These are phyloP conservation scores for Endogone sp. DNA, from an alignment of 192 early-diverging fungal genomes.

Conservation along the genomic window DNA sequence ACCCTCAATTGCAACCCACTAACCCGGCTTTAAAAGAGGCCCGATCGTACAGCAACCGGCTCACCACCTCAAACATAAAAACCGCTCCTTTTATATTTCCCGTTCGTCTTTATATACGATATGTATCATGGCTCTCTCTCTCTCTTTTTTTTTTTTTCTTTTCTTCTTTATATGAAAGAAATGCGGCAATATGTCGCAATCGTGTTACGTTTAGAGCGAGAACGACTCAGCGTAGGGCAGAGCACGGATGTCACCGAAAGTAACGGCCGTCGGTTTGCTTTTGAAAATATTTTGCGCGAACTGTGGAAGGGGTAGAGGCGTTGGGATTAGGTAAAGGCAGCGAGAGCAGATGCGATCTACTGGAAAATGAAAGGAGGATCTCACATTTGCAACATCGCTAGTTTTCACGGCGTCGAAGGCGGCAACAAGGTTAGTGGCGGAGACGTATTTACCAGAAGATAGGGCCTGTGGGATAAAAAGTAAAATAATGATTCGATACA, in stretches of 20 bases:
- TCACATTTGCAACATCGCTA: constrained; percentile 59
- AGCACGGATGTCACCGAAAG: constrained; percentile 63
- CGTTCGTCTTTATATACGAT: too few species aligned
- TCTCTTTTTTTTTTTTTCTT: too few species aligned
- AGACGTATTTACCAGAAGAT: constrained; percentile 15
- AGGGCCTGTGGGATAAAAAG: constrained; percentile 36
- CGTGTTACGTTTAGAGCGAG: constrained; percentile 42
- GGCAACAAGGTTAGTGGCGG: constrained; percentile 31
- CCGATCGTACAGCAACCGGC: too few species aligned
- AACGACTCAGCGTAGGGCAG: constrained; percentile 79
- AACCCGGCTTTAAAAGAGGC: too few species aligned
- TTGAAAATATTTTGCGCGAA: constrained; percentile 59
- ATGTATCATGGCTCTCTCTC: too few species aligned
- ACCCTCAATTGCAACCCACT: too few species aligned
- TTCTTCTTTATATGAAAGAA: too few species aligned
- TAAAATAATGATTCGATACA: constrained; percentile 13
- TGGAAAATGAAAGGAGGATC: constrained; percentile 2
- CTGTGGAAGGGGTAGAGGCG: constrained; percentile 15
- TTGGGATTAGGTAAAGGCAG: too few species aligned
- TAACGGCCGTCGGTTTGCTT: constrained; percentile 74
- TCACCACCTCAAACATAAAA: too few species aligned
- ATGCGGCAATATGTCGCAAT: too few species aligned
- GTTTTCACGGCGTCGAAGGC: constrained; percentile 52
- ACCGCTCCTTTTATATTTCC: too few species aligned
- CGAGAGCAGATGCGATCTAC: not conserved